Evolutionary conservation across 805 yeast species (phyloP).

Genomic region (Blastobotrys chiropterorum): DNA sequence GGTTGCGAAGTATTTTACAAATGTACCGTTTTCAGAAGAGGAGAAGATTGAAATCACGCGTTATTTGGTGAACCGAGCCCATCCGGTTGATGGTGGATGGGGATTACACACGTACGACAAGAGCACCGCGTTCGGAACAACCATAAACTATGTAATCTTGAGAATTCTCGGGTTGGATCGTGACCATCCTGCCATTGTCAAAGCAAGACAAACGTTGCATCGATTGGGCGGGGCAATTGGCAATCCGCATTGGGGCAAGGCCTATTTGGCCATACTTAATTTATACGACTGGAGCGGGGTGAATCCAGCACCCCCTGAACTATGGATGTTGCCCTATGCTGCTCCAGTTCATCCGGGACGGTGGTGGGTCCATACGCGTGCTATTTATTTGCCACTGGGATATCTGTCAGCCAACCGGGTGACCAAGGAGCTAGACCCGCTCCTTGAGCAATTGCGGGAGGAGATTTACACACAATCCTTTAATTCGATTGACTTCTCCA

Average conservation of each 20-base stretch:
- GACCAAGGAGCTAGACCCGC: slow-evolving; percentile 54
- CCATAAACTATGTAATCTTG: slow-evolving; percentile 75
- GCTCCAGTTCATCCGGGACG: slow-evolving; percentile 87
- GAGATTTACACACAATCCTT: slow-evolving; percentile 74
- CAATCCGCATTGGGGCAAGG: slow-evolving; percentile 96
- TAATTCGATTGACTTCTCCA: slow-evolving; percentile 58
- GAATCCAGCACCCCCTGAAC: slow-evolving; percentile 95
- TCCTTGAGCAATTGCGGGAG: slow-evolving; percentile 57
- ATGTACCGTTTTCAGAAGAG: slow-evolving; percentile 60
- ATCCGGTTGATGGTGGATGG: slow-evolving; percentile 99
- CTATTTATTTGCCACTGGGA: slow-evolving; percentile 81
- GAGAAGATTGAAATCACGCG: slow-evolving; percentile 67
- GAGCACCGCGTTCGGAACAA: slow-evolving; percentile 92
- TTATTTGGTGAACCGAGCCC: slow-evolving; percentile 84
- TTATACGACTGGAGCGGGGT: slow-evolving; percentile 94
- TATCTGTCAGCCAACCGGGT: slow-evolving; percentile 58
- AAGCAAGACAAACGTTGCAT: slow-evolving; percentile 65
- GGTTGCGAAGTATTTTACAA: slow-evolving; percentile 63
- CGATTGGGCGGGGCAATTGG: slow-evolving; percentile 85
- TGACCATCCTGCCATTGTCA: slow-evolving; percentile 69
- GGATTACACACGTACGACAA: slow-evolving; percentile 91
- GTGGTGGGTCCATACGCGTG: slow-evolving; percentile 99
- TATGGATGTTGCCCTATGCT: slow-evolving; percentile 79
- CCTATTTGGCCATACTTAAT: slow-evolving; percentile 76
- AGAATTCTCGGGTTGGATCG: slow-evolving; percentile 71